These are phyloP conservation scores for Fusarium transvaalense DNA, from an alignment of 2,329 filamentous ascomycete genomes.

Conservation along the genomic window DNA sequence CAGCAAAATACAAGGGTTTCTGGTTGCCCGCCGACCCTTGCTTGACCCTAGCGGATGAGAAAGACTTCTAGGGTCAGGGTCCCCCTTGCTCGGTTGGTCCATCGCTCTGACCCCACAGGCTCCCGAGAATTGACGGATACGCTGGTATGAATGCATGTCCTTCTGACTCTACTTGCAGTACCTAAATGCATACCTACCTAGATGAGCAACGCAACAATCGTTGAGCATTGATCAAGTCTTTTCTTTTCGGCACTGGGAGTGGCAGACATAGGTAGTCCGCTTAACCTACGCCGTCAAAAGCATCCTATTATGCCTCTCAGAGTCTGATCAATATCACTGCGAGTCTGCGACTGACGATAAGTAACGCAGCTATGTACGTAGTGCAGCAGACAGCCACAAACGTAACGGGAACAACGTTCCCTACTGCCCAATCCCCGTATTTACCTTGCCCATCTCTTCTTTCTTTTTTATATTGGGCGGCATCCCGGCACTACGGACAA, in stretches of 20 bases:
- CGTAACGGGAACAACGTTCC: conserved; percentile 23
- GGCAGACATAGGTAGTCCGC: conserved; percentile 17
- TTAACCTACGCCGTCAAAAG: conserved; percentile 19
- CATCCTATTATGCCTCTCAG: conserved; percentile 12
- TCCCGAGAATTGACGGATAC: conserved; percentile 39
- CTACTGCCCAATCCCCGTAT: conserved; percentile 17
- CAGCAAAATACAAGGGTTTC: conserved; percentile 30
- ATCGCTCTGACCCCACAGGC: conserved; percentile 41
- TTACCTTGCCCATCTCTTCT: conserved; percentile 6
- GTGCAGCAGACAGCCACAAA: conserved; percentile 23
- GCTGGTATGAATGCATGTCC: conserved; percentile 35
- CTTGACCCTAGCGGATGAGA: conserved; percentile 33
- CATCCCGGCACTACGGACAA: conserved; percentile 40
- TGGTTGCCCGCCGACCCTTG: conserved; percentile 35
- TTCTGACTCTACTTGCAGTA: conserved; percentile 39
- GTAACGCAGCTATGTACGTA: conserved; percentile 2
- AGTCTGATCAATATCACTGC: conserved; percentile 7
- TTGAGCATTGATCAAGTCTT: conserved; percentile 10
- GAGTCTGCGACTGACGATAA: not conserved
- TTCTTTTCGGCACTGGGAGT: conserved; percentile 27
- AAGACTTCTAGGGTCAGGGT: conserved; percentile 34
- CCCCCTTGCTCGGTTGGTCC: conserved; percentile 34
- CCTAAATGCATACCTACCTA: not conserved
- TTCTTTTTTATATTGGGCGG: conserved; percentile 2
- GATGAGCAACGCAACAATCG: conserved; percentile 27